Percentiles rank a stretch among this genome's conserved stretches.
Conservation (phyloP, 257 asterid genomes). For the Salvia miltiorrhiza region DNA sequence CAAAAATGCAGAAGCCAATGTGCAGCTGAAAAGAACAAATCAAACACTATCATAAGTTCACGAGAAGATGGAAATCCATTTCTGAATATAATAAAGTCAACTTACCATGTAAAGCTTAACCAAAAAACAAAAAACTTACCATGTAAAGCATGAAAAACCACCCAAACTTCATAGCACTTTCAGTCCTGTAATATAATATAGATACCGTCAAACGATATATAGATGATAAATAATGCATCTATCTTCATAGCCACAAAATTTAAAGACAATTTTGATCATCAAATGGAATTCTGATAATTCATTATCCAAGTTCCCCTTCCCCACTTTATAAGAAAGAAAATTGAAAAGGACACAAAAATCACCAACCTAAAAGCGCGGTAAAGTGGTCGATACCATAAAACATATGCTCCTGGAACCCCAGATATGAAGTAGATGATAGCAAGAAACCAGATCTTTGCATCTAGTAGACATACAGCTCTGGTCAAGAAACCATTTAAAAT, state of each 20-base stretch:
- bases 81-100: conserved; percentile 7
- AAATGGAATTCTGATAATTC: neutral
- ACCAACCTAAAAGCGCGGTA: conserved; percentile 86
- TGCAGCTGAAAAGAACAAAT: conserved; percentile 62
- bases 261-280: neutral
- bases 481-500: conserved; percentile 16
- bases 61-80: neutral
- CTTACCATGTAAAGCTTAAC: conserved; percentile 75
- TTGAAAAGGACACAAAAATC: neutral
- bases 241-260: neutral
- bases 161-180: conserved; percentile 82
- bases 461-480: conserved; percentile 26
- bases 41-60: conserved; percentile 4
- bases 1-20: conserved; percentile 77
- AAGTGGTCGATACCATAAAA: conserved; percentile 94
- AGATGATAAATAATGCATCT: neutral
- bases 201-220: conserved; percentile 13
- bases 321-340: neutral
- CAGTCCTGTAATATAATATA: conserved; percentile 56
- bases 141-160: conserved; percentile 93
- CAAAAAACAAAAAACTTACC: too few relatives aligned
- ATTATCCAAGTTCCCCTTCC: neutral
- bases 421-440: conserved; percentile 88
- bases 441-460: conserved; percentile 75
- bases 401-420: conserved; percentile 95